These are phyloP conservation scores for Colletotrichum euphorbiae DNA, from an alignment of 2,329 filamentous ascomycete species.

Conservation along the genomic window DNA sequence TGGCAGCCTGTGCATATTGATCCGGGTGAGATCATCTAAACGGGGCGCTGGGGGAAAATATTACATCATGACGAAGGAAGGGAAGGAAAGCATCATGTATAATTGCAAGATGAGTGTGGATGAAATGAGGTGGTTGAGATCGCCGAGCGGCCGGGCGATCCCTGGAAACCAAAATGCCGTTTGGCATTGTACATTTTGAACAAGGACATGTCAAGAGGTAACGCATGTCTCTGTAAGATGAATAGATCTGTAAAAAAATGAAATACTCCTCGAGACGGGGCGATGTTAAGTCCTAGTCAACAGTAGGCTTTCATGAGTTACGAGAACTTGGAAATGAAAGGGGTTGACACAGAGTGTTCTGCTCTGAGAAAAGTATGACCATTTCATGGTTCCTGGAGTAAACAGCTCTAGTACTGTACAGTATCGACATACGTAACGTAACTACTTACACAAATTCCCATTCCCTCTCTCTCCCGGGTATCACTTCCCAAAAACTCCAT, in stretches of 20 bases:
- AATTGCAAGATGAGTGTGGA: conserved; percentile 15
- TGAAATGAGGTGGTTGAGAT: background rate
- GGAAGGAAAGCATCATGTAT: conserved; percentile 24
- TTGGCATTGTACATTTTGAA: conserved; percentile 39
- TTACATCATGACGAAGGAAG: background rate
- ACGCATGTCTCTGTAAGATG: conserved; percentile 50
- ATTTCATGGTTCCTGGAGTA: no score
- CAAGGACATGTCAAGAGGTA: conserved; percentile 32
- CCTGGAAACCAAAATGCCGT: conserved; percentile 25
- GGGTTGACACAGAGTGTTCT: no score
- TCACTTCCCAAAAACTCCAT: conserved; percentile 42
- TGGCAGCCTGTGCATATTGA: conserved; percentile 79
- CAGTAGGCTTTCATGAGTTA: no score
- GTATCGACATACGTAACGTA: background rate
- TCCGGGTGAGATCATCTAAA: conserved; percentile 74
- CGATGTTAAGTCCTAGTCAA: conserved; percentile 1
- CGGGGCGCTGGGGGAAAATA: background rate
- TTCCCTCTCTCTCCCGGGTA: conserved; percentile 29
- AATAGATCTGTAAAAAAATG: conserved; percentile 52
- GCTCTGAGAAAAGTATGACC: no score
- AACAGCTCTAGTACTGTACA: background rate
- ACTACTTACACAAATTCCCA: conserved; percentile 12
- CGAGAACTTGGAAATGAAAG: no score
- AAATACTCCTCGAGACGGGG: conserved; percentile 32
- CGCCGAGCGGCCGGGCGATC: background rate